Conservation (phyloP, 2,329 filamentous ascomycete species). For the Pseudogymnoascus sp. region DNA sequence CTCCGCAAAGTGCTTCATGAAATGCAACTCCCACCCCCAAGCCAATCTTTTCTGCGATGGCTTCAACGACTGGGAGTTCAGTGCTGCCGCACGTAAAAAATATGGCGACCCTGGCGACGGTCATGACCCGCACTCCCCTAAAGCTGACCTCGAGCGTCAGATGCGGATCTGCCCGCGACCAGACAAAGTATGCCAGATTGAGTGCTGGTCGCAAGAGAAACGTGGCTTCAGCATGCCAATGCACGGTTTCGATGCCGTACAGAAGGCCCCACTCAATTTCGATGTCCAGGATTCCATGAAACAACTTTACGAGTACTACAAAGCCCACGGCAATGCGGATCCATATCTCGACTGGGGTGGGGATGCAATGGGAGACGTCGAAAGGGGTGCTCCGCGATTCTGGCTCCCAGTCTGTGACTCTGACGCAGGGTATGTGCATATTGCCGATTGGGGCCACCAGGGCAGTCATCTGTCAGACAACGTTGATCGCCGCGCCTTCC, state of each 20-base stretch:
- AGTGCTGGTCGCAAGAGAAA: slow-evolving; percentile 9
- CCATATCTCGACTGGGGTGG: slow-evolving; percentile 2
- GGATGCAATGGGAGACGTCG: not conserved
- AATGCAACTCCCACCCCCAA: slow-evolving; percentile 7
- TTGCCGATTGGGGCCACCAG: slow-evolving; percentile 4
- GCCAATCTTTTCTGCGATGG: not conserved
- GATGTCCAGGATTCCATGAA: not conserved
- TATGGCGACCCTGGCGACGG: not conserved
- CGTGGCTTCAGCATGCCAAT: slow-evolving; percentile 7
- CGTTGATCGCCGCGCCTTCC: slow-evolving; percentile 4
- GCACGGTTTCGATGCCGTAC: not conserved
- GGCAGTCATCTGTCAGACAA: not conserved
- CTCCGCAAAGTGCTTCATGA: slow-evolving; percentile 4
- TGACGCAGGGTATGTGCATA: slow-evolving; percentile 3
- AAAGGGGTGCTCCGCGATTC: not conserved
- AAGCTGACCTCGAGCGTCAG: not conserved
- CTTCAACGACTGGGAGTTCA: slow-evolving; percentile 8
- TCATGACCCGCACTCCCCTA: not conserved
- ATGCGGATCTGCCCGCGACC: slow-evolving; percentile 3
- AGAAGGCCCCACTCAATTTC: not conserved
- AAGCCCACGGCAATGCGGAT: not conserved
- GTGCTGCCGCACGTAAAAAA: not conserved
- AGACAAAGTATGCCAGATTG: slow-evolving; percentile 10
- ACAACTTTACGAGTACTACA: not conserved
- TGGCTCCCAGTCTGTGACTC: slow-evolving; percentile 7